These are phyloP conservation scores for Cordyceps javanica DNA, from an alignment of 2,329 filamentous ascomycete genomes.

Conservation along the genomic window DNA sequence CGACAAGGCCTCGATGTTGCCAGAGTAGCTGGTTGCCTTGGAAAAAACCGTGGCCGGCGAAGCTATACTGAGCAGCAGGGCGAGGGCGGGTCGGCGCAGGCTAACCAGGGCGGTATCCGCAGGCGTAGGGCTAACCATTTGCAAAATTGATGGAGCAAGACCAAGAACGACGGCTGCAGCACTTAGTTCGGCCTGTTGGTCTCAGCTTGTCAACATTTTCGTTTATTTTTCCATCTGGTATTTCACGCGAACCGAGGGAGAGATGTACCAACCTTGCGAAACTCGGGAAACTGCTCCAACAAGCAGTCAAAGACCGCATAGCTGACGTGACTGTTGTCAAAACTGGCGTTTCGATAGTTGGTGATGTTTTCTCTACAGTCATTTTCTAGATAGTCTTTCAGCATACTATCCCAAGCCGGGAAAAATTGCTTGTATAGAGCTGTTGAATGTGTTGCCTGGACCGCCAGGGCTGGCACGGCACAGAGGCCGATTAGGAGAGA, in stretches of 20 bases:
- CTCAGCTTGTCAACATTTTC: background rate
- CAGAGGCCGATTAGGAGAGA: background rate
- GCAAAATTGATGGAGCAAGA: background rate
- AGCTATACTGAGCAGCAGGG: background rate
- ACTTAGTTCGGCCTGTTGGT: background rate
- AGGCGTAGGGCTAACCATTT: background rate
- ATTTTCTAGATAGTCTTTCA: background rate
- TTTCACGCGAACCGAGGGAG: too few relatives aligned
- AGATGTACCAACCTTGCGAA: constrained; percentile 1
- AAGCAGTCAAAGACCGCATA: background rate
- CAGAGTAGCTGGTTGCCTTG: background rate
- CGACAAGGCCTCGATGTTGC: background rate
- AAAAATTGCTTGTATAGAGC: constrained; percentile 1
- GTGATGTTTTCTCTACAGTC: background rate
- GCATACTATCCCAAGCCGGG: background rate
- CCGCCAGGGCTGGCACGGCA: background rate
- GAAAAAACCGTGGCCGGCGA: background rate
- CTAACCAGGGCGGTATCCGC: constrained; percentile 1
- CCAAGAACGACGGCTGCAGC: constrained; percentile 2
- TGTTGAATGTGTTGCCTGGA: background rate
- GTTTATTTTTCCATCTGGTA: background rate
- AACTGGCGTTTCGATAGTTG: constrained; percentile 1
- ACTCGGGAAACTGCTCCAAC: constrained; percentile 4
- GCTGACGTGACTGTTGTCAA: background rate
- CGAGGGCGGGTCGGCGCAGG: background rate